Evolutionary conservation across 805 yeast species (phyloP).

Genomic region (Starmera dryadoides): DNA sequence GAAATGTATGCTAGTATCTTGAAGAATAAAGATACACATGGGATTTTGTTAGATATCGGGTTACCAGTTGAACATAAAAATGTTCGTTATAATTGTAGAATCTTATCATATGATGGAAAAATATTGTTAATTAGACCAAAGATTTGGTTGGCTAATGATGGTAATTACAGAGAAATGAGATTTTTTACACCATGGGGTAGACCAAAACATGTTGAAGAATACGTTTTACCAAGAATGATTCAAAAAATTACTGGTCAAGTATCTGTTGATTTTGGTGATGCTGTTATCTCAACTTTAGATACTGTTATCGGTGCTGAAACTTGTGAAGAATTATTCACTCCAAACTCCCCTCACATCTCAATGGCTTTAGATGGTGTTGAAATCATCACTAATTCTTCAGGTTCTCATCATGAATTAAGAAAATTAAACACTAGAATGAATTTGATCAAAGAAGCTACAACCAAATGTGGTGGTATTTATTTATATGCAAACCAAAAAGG

Average conservation of each 20-base stretch:
- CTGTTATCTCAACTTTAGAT: slow-evolving; percentile 74
- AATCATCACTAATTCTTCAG: slow-evolving; percentile 90
- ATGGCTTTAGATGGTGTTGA: slow-evolving; percentile 97
- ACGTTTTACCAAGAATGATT: slow-evolving; percentile 63
- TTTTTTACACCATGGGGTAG: slow-evolving; percentile 93
- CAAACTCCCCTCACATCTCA: slow-evolving; percentile 88
- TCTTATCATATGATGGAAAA: slow-evolving; percentile 71
- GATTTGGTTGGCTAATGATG: slow-evolving; percentile 91
- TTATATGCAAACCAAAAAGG: slow-evolving; percentile 93
- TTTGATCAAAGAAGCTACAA: slow-evolving; percentile 85
- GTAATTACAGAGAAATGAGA: slow-evolving; percentile 97
- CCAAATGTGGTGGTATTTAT: slow-evolving; percentile 95
- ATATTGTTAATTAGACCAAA: slow-evolving; percentile 89
- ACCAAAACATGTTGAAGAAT: slow-evolving; percentile 67
- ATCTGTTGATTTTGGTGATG: slow-evolving; percentile 82
- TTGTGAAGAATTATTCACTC: slow-evolving; percentile 96
- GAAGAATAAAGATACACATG: slow-evolving; percentile 58
- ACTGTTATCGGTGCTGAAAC: slow-evolving; percentile 96
- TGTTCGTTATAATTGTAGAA: slow-evolving; percentile 86
- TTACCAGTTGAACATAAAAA: slow-evolving; percentile 88
- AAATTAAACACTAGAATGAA: slow-evolving; percentile 80
- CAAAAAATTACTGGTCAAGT: slow-evolving; percentile 60
- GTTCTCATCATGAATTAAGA: slow-evolving; percentile 95
- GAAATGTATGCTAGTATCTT: slow-evolving; percentile 83
- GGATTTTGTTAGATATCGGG: slow-evolving; percentile 83